Evolutionary conservation across 2,329 filamentous ascomycete genomes (phyloP).

Genomic region (Pyricularia sp.): DNA sequence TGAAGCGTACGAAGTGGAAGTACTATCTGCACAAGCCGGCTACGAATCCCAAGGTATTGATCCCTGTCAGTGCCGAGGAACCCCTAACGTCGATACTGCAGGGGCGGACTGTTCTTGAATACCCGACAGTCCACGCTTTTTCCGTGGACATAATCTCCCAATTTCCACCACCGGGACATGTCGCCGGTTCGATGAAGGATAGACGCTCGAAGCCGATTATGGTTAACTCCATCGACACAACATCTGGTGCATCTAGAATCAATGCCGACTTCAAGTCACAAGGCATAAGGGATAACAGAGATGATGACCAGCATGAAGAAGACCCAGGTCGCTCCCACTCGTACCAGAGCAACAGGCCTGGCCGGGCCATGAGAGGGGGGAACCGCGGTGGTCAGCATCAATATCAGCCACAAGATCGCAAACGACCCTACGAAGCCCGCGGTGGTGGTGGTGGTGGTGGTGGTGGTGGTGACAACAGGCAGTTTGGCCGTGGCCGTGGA

Average conservation of each 20-base stretch:
- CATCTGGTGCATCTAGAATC: background rate
- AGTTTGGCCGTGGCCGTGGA: background rate
- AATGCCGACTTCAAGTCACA: background rate
- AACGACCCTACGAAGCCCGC: background rate
- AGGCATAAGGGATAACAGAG: background rate
- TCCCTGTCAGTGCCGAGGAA: constrained; percentile 38
- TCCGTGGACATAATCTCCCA: constrained; percentile 12
- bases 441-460: too few species aligned
- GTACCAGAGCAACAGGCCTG: background rate
- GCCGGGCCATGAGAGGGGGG: background rate
- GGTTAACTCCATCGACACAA: background rate
- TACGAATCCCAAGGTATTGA: constrained; percentile 26
- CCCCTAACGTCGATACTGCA: constrained; percentile 43
- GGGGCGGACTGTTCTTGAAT: constrained; percentile 57
- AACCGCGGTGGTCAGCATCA: background rate
- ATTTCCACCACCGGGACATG: background rate
- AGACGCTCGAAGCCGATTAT: background rate
- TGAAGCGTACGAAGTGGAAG: constrained; percentile 9
- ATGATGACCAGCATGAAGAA: background rate
- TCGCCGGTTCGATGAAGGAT: background rate
- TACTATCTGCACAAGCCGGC: constrained; percentile 19
- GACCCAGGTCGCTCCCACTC: background rate
- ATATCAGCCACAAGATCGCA: background rate
- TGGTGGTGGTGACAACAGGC: background rate
- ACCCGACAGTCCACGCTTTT: constrained; percentile 59